Evolutionary conservation across 129 eudicot species (phyloP).

Genomic region (Flaveria trinervia): DNA sequence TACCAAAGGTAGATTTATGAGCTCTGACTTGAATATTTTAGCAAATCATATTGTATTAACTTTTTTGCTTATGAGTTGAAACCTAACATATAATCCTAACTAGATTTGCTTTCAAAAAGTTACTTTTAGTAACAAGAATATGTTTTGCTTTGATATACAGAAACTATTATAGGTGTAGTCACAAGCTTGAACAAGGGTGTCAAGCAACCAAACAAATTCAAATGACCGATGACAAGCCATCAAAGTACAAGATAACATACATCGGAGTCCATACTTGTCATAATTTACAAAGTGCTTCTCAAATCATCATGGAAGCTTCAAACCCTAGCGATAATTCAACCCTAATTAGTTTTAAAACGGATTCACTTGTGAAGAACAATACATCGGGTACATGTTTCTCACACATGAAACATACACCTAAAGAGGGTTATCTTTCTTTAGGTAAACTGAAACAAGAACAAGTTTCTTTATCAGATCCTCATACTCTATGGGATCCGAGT

Average conservation of each 20-base stretch:
- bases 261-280: constrained; percentile 49
- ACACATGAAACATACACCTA: not conserved
- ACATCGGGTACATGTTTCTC: not conserved
- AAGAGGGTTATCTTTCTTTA: constrained; percentile 2
- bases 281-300: constrained; percentile 26
- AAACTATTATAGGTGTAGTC: constrained; percentile 65
- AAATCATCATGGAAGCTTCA: constrained; percentile 29
- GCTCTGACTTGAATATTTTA: not conserved
- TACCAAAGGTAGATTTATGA: constrained; percentile 48
- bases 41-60: not conserved
- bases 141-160: constrained; percentile 30
- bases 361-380: not conserved
- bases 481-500: not conserved
- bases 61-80: not conserved
- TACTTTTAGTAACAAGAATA: not conserved
- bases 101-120: not conserved
- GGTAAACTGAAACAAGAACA: not conserved
- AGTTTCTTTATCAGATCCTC: not conserved
- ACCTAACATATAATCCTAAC: not conserved
- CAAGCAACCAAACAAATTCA: constrained; percentile 61
- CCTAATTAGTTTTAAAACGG: not conserved
- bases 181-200: constrained; percentile 57
- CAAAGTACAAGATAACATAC: constrained; percentile 47
- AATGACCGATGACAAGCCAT: constrained; percentile 37
- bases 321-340: constrained; percentile 12